Evolutionary conservation across 352 stramenopile genomes (phyloP), one percentile per base, ranked within the genome.

Genomic region (Phytophthora pisi): DNA sequence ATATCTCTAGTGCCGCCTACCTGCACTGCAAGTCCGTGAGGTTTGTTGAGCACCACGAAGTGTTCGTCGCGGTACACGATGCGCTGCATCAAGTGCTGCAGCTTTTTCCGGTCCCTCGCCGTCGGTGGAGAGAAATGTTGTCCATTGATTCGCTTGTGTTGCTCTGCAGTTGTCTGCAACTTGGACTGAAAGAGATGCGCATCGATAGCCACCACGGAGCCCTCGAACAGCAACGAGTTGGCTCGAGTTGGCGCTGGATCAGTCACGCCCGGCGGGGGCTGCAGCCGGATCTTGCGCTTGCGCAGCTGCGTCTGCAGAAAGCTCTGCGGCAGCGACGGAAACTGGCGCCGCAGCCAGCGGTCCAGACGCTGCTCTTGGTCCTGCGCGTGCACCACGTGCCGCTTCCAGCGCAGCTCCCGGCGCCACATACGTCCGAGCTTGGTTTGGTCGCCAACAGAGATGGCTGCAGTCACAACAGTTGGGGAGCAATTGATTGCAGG

Each of bases 11-110:
- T 5, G 9, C 4, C 42, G 51, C 7, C 5, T 42, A 79, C 74
- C 66, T 88, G 84, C 11, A 91, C 81, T 24, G 83, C 85, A 51
- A 93, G 71, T 49, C 82, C 82, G n/a, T 80, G 71, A 1, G 85
- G 85, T 55, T 93, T 93, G 64, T 93, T 74, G 20, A 93, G 74
- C 47, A 89, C 63, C 51, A 91, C 46, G 64, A 76, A 93, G 52
- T 91, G 86, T 42, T 65, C 49, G 63, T 93, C 78, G 20, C 66
- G 45, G 64, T 86, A 81, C 51, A 87, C 55, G 10, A 93, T 24
- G 2, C 83, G 61, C 43, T 70, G 28, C 16, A 79, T 28, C 38
- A 91, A 57, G 0, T 60, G 43, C 28, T 76, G 57, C 36, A 79
- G 54, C 18, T 24, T 56, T 42, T 49, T 55, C 50, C 30, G 62